Base-by-base conservation (phyloP, 768 basidiomycete genomes). In the Cystofilobasidium ferigula region DNA sequence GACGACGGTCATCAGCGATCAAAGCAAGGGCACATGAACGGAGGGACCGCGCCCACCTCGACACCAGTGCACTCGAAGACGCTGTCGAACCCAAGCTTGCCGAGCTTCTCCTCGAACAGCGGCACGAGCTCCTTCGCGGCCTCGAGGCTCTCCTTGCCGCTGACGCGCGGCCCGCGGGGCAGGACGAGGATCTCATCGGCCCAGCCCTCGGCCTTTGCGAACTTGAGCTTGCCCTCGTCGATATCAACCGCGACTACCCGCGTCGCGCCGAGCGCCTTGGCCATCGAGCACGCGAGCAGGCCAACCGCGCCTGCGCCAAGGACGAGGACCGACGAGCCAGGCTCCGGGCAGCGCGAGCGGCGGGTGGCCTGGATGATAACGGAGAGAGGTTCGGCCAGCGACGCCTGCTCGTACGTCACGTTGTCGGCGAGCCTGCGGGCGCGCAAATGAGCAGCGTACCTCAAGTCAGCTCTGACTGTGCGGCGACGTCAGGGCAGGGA, bases 31-130 rank as follows among this genome's bases (percentile, higher is more conserved):
- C 30, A 34, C 5, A 3, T 2, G 34, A 54, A 10, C 20, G 18
- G 48, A 53, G 43, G 2, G 14, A 22, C 42, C 16, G 90, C 73
- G 94, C 88, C 89, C 40, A 84, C 81, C 76, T 94, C 91, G 2
- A 89, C 90, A 69, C 93, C 93, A 16, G 91, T 92, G 77, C 93
- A 98, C 76, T 98, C 93, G 72, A 93, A 88, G 57, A 97, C 86
- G 73, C 88, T 80, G 75, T 95, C 91, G 77, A 90, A 94, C 35
- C 94, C 94, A 32, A 89, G 85, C 22, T 13, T 68, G 38, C 68
- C 70, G 72, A 89, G 87, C 45, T 45, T 22, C 61, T 79, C 75
- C 57, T 78, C 72, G 64, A 89, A 78, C 8, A 82, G 81, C 10
- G 75, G 72, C 47, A 10, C 82, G 79, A 63, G 47, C 18, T 7